Conservation (phyloP, 805 yeast species). For the Saccharomyces jurei region DNA sequence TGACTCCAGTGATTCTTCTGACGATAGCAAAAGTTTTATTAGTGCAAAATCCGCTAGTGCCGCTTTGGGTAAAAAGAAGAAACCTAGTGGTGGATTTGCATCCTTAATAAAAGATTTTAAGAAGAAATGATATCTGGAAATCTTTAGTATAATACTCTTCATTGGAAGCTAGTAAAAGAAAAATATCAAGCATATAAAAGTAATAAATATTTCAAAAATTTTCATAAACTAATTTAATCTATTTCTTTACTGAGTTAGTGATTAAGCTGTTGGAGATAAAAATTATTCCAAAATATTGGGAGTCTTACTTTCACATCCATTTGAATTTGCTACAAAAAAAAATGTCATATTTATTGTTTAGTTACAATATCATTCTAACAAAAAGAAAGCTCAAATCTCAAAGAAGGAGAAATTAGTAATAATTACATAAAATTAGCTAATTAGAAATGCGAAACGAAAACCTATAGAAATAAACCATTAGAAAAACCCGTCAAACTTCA, state of each 20-base stretch:
- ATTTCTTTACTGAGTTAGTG: not conserved
- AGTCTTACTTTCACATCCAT: too few relatives aligned
- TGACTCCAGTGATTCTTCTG: constrained; percentile 14
- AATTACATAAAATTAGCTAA: not conserved
- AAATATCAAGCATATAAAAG: not conserved
- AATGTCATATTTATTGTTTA: not conserved
- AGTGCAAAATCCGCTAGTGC: constrained; percentile 39
- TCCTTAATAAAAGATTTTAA: constrained; percentile 42
- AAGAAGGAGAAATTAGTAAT: not conserved
- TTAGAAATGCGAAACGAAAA: constrained; percentile 1
- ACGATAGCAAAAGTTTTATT: constrained; percentile 32
- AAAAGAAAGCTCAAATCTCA: not conserved
- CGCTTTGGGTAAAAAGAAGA: constrained; percentile 32
- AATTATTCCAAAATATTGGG: too few relatives aligned
- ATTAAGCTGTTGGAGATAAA: not conserved
- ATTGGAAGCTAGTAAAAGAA: not conserved
- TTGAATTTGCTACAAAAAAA: too few relatives aligned
- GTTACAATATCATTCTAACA: not conserved
- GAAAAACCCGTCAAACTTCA: constrained; percentile 12
- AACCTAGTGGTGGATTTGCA: constrained; percentile 37
- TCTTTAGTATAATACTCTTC: not conserved
- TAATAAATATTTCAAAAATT: not conserved
- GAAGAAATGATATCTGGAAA: constrained; percentile 6
- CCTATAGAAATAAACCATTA: not conserved
- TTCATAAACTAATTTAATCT: not conserved